A percentile compares a stretch with the other conserved stretches of the same genome.
Evolutionary conservation across 306 rosid species (phyloP).

Genomic region (Vigna nakashimae): DNA sequence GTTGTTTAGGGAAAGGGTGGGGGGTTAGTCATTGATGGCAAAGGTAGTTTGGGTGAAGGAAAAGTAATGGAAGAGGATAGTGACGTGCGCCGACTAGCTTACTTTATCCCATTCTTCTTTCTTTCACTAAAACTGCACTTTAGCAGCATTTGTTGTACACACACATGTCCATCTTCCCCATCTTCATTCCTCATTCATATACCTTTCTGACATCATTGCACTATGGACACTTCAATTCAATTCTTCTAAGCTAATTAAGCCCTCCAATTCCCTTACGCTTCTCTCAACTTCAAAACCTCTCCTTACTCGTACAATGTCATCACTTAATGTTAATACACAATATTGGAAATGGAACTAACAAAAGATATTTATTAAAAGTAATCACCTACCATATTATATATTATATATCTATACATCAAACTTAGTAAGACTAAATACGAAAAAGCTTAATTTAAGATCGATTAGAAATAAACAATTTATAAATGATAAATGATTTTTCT

Average conservation of each 20-base stretch:
- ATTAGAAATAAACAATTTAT: too few species aligned
- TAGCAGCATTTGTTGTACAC: conserved; percentile 49
- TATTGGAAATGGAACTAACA: too few species aligned
- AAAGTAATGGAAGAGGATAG: conserved; percentile 54
- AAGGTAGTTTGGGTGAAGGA: conserved; percentile 40
- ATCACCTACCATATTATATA: too few species aligned
- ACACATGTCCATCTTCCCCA: conserved; percentile 48
- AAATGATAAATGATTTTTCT: too few species aligned
- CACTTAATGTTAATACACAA: not conserved
- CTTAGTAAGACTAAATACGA: too few species aligned
- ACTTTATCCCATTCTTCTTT: conserved; percentile 75
- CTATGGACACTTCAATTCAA: conserved; percentile 26
- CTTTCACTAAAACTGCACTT: conserved; percentile 70
- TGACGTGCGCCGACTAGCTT: conserved; percentile 66
- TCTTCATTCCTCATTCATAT: conserved; percentile 48
- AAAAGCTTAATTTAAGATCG: too few species aligned
- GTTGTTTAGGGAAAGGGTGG: conserved; percentile 18
- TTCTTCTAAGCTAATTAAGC: conserved; percentile 28
- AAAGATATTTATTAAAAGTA: too few species aligned
- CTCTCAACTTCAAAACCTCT: conserved; percentile 28
- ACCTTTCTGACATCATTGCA: conserved; percentile 48
- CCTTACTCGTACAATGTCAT: conserved; percentile 24
- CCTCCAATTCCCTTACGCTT: not conserved
- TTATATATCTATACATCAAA: too few species aligned
- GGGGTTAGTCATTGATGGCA: conserved; percentile 27